Percentiles rank a stretch among this genome's conserved stretches.
Conservation (phyloP, 441 rosid genomes). For the Gossypium gossypioides region DNA sequence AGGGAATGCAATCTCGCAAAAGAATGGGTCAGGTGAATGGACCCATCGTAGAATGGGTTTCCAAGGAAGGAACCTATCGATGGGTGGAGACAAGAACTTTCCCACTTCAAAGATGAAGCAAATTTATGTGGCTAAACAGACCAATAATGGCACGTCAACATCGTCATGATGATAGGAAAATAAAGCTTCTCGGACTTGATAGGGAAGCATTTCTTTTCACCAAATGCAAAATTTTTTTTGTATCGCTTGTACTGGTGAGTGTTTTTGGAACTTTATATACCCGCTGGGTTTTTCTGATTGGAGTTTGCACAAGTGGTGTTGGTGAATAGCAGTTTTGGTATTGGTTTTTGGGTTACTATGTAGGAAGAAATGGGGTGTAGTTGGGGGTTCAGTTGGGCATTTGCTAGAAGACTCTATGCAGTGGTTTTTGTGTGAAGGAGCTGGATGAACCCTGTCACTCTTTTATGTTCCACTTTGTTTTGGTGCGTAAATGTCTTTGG, state of each 20-base stretch:
- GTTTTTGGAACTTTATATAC: neutral
- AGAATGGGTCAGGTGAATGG: constrained; percentile 44
- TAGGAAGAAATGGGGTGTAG: no score
- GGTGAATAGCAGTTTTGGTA: neutral
- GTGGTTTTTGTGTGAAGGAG: no score
- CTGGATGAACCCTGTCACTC: no score
- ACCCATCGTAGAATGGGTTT: constrained; percentile 57
- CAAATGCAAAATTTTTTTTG: neutral
- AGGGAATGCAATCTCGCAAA: constrained; percentile 34
- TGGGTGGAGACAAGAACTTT: constrained; percentile 52
- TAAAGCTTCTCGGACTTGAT: neutral
- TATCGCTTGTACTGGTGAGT: neutral
- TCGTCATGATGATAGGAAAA: constrained; percentile 19
- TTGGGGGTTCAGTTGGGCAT: no score
- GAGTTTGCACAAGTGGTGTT: neutral
- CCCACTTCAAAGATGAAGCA: constrained; percentile 65
- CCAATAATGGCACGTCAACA: constrained; percentile 30
- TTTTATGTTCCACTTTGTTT: no score
- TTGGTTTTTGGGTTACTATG: neutral
- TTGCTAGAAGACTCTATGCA: no score
- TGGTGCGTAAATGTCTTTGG: no score
- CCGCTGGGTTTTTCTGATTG: neutral
- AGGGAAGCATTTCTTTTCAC: neutral
- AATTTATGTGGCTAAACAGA: constrained; percentile 96
- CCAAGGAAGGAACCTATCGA: constrained; percentile 64